phyloP scores from a whole-genome alignment of 169 alveolate species.

The Perkinsus olseni region DNA sequence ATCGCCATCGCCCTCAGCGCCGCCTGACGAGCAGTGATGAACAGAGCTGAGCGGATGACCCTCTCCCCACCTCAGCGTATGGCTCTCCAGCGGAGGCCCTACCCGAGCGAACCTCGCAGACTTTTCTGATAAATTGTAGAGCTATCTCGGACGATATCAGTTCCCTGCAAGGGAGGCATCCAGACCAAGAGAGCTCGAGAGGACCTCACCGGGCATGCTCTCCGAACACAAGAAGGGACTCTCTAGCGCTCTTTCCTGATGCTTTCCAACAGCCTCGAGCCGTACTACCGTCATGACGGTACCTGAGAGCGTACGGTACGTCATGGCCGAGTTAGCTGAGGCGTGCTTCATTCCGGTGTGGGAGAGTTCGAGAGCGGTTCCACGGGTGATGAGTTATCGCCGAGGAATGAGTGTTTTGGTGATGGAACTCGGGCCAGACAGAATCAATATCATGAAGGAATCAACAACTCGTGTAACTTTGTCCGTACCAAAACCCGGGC shows the following conservation, averaged over 20 bases:
- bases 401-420: too few relatives aligned
- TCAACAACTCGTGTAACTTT: too few relatives aligned
- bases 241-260: too few relatives aligned
- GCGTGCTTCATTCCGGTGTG: too few relatives aligned
- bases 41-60: background rate
- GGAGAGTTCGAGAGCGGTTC: too few relatives aligned
- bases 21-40: background rate
- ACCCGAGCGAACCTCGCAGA: background rate
- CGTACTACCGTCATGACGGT: background rate
- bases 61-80: background rate
- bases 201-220: background rate
- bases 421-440: too few relatives aligned
- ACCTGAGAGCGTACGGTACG: background rate
- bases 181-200: background rate
- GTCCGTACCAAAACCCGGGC: too few relatives aligned
- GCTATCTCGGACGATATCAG: background rate
- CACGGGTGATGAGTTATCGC: too few relatives aligned
- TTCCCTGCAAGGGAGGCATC: background rate
- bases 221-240: background rate
- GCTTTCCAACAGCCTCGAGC: background rate
- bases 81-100: background rate
- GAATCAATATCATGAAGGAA: too few relatives aligned
- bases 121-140: background rate
- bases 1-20: background rate
- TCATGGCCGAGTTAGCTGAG: too few relatives aligned